phyloP scores from a whole-genome alignment of 2,329 filamentous ascomycete species.

The Colletotrichum sp. region DNA sequence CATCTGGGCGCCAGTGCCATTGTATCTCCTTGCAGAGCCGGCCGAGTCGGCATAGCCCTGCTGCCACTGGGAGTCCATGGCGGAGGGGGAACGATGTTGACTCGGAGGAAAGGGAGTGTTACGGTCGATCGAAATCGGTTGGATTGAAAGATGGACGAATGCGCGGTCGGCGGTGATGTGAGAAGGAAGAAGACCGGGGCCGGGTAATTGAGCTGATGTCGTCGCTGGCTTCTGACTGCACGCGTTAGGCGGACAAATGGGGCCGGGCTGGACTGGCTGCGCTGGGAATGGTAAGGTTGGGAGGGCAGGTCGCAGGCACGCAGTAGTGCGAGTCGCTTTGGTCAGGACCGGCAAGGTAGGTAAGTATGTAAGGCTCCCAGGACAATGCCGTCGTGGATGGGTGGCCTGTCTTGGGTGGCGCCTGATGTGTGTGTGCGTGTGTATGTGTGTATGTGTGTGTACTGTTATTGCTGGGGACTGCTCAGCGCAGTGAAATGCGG shows the following conservation, averaged over 20 bases:
- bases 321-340: background rate
- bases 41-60: conserved; percentile 70
- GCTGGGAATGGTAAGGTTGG: conserved; percentile 9
- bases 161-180: conserved; percentile 18
- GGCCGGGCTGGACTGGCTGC: background rate
- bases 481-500: background rate
- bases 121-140: conserved; percentile 1
- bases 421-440: background rate
- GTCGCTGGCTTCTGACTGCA: conserved; percentile 16
- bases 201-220: conserved; percentile 19
- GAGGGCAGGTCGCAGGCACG: background rate
- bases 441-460: background rate
- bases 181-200: conserved; percentile 13
- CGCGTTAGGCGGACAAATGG: conserved; percentile 22
- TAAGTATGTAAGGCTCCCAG: background rate
- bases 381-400: background rate
- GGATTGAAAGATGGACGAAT: background rate
- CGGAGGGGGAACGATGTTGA: conserved; percentile 25
- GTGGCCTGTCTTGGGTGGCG: background rate
- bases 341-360: background rate
- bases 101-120: background rate
- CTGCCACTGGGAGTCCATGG: conserved; percentile 58
- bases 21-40: conserved; percentile 69
- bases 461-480: background rate
- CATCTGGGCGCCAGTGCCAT: conserved; percentile 48